Evolutionary conservation across 163 green algal species (phyloP).

Genomic region (Chlamydomonas reinhardtii): DNA sequence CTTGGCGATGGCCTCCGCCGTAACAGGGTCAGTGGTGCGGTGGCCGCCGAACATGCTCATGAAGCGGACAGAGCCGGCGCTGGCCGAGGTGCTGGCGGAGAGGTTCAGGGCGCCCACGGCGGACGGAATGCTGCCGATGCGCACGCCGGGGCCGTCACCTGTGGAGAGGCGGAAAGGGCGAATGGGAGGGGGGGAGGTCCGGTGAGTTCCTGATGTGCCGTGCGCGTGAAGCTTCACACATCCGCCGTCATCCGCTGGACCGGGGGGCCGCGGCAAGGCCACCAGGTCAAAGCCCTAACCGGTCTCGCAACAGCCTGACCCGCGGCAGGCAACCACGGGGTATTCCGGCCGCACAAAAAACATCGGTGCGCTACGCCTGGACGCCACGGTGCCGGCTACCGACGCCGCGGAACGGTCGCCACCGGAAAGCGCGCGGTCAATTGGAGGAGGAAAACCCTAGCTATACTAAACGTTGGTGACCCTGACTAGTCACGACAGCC

Average conservation of each 20-base stretch:
- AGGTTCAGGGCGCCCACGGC: not conserved
- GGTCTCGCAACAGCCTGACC: no score
- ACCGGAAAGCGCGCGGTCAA: not conserved
- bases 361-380: no score
- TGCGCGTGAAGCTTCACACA: no score
- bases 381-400: no score
- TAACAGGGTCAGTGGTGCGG: not conserved
- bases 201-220: not conserved
- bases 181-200: not conserved
- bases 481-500: not conserved
- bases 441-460: not conserved
- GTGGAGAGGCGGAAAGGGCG: not conserved
- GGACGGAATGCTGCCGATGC: not conserved
- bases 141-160: constrained; percentile 28
- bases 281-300: no score
- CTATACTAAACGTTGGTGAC: not conserved
- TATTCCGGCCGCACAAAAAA: no score
- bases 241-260: no score
- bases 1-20: not conserved
- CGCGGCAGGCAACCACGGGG: no score
- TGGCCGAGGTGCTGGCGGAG: not conserved
- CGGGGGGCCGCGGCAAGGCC: no score
- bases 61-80: constrained; percentile 21
- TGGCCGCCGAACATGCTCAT: constrained; percentile 33
- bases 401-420: no score